These are phyloP conservation scores for Trichophyton schoenleinii DNA, from an alignment of 2,329 filamentous ascomycete species.

Conservation along the genomic window DNA sequence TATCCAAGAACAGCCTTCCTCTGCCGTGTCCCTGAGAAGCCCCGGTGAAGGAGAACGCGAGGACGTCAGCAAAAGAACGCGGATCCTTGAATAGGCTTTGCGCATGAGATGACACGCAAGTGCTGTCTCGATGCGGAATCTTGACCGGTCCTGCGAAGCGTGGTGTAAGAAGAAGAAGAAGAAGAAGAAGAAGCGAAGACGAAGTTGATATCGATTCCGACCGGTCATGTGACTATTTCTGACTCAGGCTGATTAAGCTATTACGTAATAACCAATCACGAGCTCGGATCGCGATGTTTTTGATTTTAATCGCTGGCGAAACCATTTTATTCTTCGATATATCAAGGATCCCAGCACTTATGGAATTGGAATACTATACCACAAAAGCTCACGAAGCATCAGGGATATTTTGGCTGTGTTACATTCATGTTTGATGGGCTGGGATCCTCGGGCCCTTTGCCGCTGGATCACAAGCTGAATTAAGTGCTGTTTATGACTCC, in stretches of 20 bases:
- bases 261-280: no score
- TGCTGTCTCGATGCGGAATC: conserved; percentile 20
- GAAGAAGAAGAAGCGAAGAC: conserved; percentile 13
- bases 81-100: conserved; percentile 22
- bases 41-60: conserved; percentile 19
- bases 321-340: no score
- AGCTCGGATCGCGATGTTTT: no score
- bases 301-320: no score
- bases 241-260: not conserved
- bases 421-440: no score
- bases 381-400: no score
- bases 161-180: conserved; percentile 32
- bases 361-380: no score
- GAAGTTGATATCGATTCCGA: conserved; percentile 6
- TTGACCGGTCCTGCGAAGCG: conserved; percentile 31
- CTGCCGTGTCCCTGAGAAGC: conserved; percentile 18
- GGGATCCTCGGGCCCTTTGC: no score
- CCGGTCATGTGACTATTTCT: conserved; percentile 6
- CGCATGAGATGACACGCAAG: conserved; percentile 35
- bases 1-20: conserved; percentile 24
- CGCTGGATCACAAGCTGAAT: no score
- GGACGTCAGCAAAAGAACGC: conserved; percentile 18
- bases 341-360: no score
- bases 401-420: no score
- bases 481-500: no score